Evolutionary conservation across 371 early-diverging fungal species (phyloP).

Genomic region (Gilbertella persicaria): DNA sequence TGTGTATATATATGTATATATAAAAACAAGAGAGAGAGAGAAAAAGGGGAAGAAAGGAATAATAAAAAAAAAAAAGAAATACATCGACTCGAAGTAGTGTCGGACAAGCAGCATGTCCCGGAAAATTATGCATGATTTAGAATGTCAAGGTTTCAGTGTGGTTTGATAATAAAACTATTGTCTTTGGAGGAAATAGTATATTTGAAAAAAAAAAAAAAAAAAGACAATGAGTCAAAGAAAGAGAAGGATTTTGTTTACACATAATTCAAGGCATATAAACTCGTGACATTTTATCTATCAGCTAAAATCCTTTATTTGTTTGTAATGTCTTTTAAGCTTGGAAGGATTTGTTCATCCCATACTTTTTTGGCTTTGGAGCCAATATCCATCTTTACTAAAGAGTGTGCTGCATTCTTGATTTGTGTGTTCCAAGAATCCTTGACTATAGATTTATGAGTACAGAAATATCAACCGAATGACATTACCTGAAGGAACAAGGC

Average conservation of each 20-base stretch:
- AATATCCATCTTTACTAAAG: constrained; percentile 36
- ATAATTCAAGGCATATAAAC: too few species aligned
- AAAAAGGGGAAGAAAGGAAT: neutral
- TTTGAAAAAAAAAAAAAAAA: too few species aligned
- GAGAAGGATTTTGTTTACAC: too few species aligned
- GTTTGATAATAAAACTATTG: too few species aligned
- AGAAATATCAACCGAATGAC: neutral
- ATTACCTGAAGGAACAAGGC: constrained; percentile 36
- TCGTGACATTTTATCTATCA: neutral
- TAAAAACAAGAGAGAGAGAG: neutral
- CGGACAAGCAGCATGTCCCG: constrained; percentile 6
- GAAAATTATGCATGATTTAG: constrained; percentile 1
- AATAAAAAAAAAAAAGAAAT: constrained; percentile 1
- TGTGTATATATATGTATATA: neutral
- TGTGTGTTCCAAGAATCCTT: constrained; percentile 46
- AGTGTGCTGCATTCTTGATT: constrained; percentile 38
- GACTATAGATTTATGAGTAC: constrained; percentile 20
- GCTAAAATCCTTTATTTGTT: constrained; percentile 5
- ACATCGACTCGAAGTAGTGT: too few species aligned
- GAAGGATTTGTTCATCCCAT: constrained; percentile 33
- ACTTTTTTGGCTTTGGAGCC: constrained; percentile 23
- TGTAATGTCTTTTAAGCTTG: constrained; percentile 15
- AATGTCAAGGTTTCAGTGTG: too few species aligned
- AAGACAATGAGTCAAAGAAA: too few species aligned
- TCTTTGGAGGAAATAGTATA: too few species aligned